These are phyloP conservation scores for Brachypodium distachyon DNA, from an alignment of 202 grass and related monocot species.

Conservation along the genomic window DNA sequence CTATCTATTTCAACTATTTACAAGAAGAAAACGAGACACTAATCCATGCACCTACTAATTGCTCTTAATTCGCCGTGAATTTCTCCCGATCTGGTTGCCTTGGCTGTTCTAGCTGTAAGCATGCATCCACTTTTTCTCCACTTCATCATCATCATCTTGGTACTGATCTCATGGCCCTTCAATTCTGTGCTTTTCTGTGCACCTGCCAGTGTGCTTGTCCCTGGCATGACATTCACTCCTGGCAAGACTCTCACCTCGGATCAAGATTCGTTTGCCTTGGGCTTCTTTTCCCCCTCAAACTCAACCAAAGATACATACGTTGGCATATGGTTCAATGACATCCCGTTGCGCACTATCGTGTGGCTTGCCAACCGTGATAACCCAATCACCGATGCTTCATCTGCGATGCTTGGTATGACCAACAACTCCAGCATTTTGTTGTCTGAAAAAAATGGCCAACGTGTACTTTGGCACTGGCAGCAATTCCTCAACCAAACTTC, in stretches of 20 bases:
- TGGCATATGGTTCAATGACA: conserved; percentile 42
- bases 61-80: background rate
- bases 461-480: conserved; percentile 10
- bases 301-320: conserved; percentile 13
- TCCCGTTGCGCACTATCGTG: conserved; percentile 6
- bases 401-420: background rate
- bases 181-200: background rate
- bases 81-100: background rate
- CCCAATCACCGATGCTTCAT: conserved; percentile 22
- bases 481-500: conserved; percentile 27
- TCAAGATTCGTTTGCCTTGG: conserved; percentile 15
- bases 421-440: conserved; percentile 26
- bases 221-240: conserved; percentile 1
- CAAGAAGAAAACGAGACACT: background rate
- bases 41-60: background rate
- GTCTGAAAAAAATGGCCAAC: background rate
- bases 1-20: background rate
- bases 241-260: conserved; percentile 12
- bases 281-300: conserved; percentile 25
- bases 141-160: background rate
- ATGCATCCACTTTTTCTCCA: background rate
- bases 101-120: background rate
- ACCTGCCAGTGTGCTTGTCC: conserved; percentile 1
- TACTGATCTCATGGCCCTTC: conserved; percentile 6
- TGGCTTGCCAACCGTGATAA: conserved; percentile 44